Evolutionary conservation across 805 yeast species (phyloP).

Genomic region (Sugiyamaella smithiae): DNA sequence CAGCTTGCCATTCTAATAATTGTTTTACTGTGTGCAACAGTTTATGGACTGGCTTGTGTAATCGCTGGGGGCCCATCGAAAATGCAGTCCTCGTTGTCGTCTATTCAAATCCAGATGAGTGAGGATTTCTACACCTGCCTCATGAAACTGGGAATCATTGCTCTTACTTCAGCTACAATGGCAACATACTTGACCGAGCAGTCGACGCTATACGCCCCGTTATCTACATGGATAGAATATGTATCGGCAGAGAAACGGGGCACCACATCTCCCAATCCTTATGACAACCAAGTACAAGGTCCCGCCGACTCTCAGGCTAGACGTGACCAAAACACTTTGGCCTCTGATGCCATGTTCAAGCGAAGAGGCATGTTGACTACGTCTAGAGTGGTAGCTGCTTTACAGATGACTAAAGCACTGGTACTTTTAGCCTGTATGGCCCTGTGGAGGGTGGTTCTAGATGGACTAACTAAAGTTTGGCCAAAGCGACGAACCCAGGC

Average conservation of each 20-base stretch:
- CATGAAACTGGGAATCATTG: slow-evolving; percentile 57
- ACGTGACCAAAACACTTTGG: neutral
- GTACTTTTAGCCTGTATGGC: neutral
- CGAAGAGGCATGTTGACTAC: slow-evolving; percentile 9
- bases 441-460: slow-evolving; percentile 6
- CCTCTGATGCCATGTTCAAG: neutral
- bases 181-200: slow-evolving; percentile 64
- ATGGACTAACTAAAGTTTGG: slow-evolving; percentile 3
- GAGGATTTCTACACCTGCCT: slow-evolving; percentile 69
- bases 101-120: slow-evolving; percentile 37
- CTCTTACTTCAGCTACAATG: slow-evolving; percentile 64
- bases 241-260: slow-evolving; percentile 1
- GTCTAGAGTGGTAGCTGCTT: slow-evolving; percentile 15
- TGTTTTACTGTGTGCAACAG: slow-evolving; percentile 48
- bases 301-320: slow-evolving; percentile 15
- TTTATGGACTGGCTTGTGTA: slow-evolving; percentile 57
- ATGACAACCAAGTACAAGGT: slow-evolving; percentile 64
- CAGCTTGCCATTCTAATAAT: slow-evolving; percentile 55
- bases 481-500: neutral
- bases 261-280: slow-evolving; percentile 7
- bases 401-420: slow-evolving; percentile 17
- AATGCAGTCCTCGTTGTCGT: slow-evolving; percentile 38
- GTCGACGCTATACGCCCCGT: slow-evolving; percentile 46
- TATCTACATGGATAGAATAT: slow-evolving; percentile 54
- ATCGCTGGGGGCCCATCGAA: slow-evolving; percentile 48